These are phyloP conservation scores for Cryoendolithus antarcticus DNA, from an alignment of 2,329 filamentous ascomycete species.

Conservation along the genomic window DNA sequence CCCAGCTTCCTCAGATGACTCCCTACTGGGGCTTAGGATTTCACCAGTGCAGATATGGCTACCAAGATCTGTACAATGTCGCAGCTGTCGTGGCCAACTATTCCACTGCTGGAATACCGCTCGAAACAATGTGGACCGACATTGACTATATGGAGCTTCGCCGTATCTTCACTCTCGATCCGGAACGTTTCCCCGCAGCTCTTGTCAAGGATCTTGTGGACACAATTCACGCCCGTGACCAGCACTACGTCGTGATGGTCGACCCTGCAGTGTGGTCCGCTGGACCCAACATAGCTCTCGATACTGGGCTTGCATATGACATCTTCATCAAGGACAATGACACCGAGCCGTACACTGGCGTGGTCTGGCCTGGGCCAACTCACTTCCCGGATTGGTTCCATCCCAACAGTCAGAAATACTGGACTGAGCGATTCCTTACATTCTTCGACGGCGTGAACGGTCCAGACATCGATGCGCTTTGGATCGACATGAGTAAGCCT, in stretches of 20 bases:
- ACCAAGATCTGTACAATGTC: conserved; percentile 46
- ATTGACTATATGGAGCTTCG: conserved; percentile 29
- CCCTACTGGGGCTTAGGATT: conserved; percentile 38
- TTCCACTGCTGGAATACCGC: conserved; percentile 48
- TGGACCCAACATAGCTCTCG: conserved; percentile 5
- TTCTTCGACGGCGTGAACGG: conserved; percentile 7
- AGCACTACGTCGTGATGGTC: conserved; percentile 8
- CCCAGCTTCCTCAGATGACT: conserved; percentile 32
- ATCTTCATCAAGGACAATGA: conserved; percentile 7
- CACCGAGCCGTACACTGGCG: conserved; percentile 3
- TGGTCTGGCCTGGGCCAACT: conserved; percentile 6
- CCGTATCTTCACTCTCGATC: conserved; percentile 50
- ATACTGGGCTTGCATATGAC: conserved; percentile 5
- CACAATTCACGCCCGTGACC: conserved; percentile 33
- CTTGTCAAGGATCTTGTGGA: conserved; percentile 52
- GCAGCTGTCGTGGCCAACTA: conserved; percentile 55
- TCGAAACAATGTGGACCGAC: conserved; percentile 62
- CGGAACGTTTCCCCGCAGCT: conserved; percentile 46
- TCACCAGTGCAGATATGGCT: conserved; percentile 35
- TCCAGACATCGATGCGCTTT: conserved; percentile 7
- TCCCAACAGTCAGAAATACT: conserved; percentile 5
- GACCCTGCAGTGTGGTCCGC: conserved; percentile 7
- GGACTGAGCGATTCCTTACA: conserved; percentile 5
- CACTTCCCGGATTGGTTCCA: conserved; percentile 8
- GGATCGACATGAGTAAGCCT: conserved; percentile 7